These are phyloP conservation scores for Microcyclospora pomicola DNA, from an alignment of 2,329 filamentous ascomycete genomes.

Conservation along the genomic window DNA sequence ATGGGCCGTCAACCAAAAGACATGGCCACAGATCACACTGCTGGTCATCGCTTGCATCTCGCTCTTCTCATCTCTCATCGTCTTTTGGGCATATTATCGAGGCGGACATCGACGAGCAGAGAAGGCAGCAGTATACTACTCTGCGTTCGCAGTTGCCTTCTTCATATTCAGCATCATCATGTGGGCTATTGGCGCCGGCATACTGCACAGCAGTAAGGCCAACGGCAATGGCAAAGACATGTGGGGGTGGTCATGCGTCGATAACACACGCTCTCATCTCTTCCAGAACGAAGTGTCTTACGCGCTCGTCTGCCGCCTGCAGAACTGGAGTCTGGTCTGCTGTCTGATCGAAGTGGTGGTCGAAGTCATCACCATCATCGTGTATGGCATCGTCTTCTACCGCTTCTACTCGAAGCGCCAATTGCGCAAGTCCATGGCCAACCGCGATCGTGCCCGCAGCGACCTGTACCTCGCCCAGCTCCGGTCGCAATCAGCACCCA, in stretches of 20 bases:
- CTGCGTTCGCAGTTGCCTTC: conserved; percentile 80
- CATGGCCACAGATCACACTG: conserved; percentile 82
- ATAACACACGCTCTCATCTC: conserved; percentile 62
- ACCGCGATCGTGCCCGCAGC: conserved; percentile 82
- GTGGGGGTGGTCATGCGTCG: conserved; percentile 96
- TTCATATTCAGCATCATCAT: conserved; percentile 88
- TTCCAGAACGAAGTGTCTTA: conserved; percentile 77
- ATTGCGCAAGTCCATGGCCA: conserved; percentile 91
- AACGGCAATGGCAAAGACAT: conserved; percentile 70
- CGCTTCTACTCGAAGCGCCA: conserved; percentile 93
- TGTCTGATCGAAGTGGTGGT: conserved; percentile 93
- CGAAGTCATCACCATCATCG: conserved; percentile 76
- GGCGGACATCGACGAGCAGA: conserved; percentile 80
- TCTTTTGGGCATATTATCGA: conserved; percentile 77
- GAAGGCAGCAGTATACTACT: conserved; percentile 91
- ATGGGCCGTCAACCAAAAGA: conserved; percentile 66
- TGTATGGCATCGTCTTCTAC: conserved; percentile 94
- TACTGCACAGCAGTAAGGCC: conserved; percentile 66
- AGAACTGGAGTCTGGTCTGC: conserved; percentile 94
- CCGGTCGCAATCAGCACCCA: conserved; percentile 70
- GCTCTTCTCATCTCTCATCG: conserved; percentile 59
- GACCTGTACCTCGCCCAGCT: conserved; percentile 74
- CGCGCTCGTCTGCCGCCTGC: conserved; percentile 74
- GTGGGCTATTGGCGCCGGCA: conserved; percentile 75
- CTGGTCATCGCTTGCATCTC: conserved; percentile 69